Conservation (phyloP, 352 stramenopile genomes). For the Pythium volutum region DNA sequence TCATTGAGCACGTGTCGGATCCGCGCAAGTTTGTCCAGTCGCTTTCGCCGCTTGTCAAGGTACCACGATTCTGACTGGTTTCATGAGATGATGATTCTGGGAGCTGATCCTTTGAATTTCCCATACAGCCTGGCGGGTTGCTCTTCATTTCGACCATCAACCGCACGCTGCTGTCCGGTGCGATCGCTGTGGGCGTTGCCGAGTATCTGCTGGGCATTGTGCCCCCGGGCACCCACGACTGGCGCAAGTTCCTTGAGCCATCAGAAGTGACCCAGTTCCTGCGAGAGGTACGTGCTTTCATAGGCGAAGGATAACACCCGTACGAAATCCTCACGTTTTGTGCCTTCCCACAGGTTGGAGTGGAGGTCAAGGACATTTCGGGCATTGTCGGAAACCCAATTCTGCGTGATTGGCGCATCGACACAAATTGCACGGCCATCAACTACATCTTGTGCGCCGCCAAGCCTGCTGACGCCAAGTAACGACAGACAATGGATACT, state of each 20-base stretch:
- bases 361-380: constrained; percentile 64
- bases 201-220: constrained; percentile 77
- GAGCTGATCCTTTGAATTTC: neutral
- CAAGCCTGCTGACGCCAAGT: constrained; percentile 32
- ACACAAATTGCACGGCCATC: constrained; percentile 67
- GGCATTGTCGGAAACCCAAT: constrained; percentile 81
- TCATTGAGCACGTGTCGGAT: constrained; percentile 82
- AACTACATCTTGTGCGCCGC: constrained; percentile 85
- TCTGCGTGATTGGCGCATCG: constrained; percentile 65
- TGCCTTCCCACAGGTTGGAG: constrained; percentile 27
- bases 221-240: constrained; percentile 80
- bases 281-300: constrained; percentile 31
- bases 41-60: constrained; percentile 79
- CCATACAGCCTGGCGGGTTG: constrained; percentile 54
- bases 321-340: too few species aligned
- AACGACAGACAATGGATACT: neutral
- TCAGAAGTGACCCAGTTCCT: constrained; percentile 59
- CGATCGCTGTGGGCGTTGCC: constrained; percentile 66
- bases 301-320: too few species aligned
- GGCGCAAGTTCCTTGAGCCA: constrained; percentile 81
- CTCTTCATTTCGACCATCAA: constrained; percentile 88
- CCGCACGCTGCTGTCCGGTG: constrained; percentile 61
- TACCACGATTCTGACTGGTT: constrained; percentile 14
- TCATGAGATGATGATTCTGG: too few species aligned
- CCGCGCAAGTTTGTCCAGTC: constrained; percentile 65